A percentile compares a stretch with the other conserved stretches of the same genome.
These are phyloP conservation scores for Leccinum subgranulosum DNA, from an alignment of 768 basidiomycete genomes.

Conservation along the genomic window DNA sequence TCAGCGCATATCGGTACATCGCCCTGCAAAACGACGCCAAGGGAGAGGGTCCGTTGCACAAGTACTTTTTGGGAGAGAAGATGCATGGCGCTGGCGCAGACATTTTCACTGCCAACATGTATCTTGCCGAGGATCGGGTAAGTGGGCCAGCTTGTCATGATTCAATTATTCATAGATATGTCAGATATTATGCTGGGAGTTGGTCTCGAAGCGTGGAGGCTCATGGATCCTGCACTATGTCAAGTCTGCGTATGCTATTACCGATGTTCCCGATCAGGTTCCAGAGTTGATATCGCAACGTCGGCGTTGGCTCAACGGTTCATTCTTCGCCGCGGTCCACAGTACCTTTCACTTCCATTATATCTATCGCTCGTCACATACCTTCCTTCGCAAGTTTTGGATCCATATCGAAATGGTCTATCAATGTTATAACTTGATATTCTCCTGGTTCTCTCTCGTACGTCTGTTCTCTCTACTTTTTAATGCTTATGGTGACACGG, in stretches of 20 bases:
- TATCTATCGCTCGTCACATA: constrained; percentile 87
- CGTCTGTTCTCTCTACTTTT: constrained; percentile 19
- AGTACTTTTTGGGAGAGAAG: constrained; percentile 97
- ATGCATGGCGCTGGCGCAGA: constrained; percentile 87
- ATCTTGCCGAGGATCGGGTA: constrained; percentile 85
- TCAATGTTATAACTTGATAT: constrained; percentile 85
- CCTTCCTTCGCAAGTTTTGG: constrained; percentile 83
- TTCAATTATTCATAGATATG: constrained; percentile 12
- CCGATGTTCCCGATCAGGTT: constrained; percentile 93
- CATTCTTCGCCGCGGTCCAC: constrained; percentile 97
- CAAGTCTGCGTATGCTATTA: constrained; percentile 89
- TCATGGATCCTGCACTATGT: constrained; percentile 96
- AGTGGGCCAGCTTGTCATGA: constrained; percentile 17
- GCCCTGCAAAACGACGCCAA: constrained; percentile 76
- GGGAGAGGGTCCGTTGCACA: constrained; percentile 87
- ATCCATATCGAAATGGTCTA: constrained; percentile 94
- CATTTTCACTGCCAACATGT: constrained; percentile 97
- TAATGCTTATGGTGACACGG: background rate
- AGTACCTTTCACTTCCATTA: constrained; percentile 92
- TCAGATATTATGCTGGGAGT: constrained; percentile 93
- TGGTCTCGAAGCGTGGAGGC: constrained; percentile 89
- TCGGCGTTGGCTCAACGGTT: constrained; percentile 95
- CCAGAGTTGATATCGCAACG: constrained; percentile 95
- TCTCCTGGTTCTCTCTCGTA: constrained; percentile 87
- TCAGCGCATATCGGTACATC: constrained; percentile 89